phyloP scores from a whole-genome alignment of 23 red algal genomes.

The Gracilaria gracilis region DNA sequence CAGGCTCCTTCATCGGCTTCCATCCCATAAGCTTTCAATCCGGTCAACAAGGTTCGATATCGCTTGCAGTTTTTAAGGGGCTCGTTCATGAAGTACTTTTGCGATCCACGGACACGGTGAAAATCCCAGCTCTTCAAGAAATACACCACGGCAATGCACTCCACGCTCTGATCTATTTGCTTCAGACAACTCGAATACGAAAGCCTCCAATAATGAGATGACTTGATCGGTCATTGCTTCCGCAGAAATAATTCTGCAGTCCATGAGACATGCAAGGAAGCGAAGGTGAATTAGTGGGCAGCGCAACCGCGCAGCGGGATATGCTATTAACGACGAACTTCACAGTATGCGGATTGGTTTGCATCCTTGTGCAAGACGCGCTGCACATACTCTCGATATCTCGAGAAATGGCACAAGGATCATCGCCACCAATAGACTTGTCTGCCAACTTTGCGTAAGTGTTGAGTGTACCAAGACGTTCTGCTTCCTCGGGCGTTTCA shows the following conservation, averaged over 20 bases:
- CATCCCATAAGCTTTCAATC: conserved; percentile 44
- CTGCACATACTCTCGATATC: conserved; percentile 38
- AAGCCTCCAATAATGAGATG: conserved; percentile 53
- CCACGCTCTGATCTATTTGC: conserved; percentile 60
- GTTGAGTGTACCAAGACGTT: conserved; percentile 34
- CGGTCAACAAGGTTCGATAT: conserved; percentile 23
- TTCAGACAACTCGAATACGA: conserved; percentile 48
- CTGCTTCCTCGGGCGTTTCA: conserved; percentile 40
- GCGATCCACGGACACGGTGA: conserved; percentile 64
- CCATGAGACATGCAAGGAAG: conserved; percentile 78
- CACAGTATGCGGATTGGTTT: conserved; percentile 13
- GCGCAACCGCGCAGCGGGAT: conserved; percentile 54
- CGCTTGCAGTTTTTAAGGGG: conserved; percentile 36
- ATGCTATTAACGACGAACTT: conserved; percentile 46
- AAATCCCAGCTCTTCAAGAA: conserved; percentile 71
- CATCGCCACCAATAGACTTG: conserved; percentile 23
- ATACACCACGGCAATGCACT: conserved; percentile 71
- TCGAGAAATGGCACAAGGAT: not conserved
- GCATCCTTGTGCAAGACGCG: conserved; percentile 31
- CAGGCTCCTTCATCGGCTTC: conserved; percentile 50
- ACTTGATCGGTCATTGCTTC: conserved; percentile 54
- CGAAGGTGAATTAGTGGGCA: conserved; percentile 76
- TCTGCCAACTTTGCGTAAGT: conserved; percentile 27
- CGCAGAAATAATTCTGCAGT: conserved; percentile 50
- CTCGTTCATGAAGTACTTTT: conserved; percentile 25